Conservation (phyloP, 192 early-diverging fungal species). For the Entomortierella parvispora region DNA sequence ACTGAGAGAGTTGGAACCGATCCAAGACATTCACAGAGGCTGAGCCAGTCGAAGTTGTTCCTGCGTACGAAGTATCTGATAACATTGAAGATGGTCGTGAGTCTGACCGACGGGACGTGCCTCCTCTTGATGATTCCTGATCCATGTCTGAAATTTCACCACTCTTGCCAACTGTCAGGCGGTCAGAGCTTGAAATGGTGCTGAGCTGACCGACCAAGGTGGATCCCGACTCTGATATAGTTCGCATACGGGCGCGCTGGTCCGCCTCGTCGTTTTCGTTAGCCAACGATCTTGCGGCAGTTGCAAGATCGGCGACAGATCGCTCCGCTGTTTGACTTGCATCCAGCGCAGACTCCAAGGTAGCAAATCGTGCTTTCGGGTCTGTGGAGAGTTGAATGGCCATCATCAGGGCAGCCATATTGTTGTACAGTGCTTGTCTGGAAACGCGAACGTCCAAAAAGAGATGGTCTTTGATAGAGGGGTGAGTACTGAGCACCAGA, state of each 20-base stretch:
- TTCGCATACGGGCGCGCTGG: constrained; percentile 45
- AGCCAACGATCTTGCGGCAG: constrained; percentile 63
- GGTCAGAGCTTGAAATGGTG: background rate
- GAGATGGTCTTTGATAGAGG: constrained; percentile 47
- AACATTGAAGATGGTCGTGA: constrained; percentile 32
- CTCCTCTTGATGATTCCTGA: constrained; percentile 10
- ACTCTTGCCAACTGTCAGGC: constrained; percentile 16
- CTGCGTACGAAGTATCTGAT: constrained; percentile 1
- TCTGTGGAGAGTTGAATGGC: constrained; percentile 64
- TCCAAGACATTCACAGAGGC: too few species aligned
- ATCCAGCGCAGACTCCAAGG: constrained; percentile 58
- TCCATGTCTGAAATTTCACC: background rate
- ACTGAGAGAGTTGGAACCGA: too few species aligned
- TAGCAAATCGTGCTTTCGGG: constrained; percentile 62
- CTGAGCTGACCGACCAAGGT: constrained; percentile 9
- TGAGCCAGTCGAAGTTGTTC: background rate
- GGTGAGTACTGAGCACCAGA: constrained; percentile 35
- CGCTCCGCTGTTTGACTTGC: constrained; percentile 62
- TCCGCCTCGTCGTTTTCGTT: constrained; percentile 59
- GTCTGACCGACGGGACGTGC: constrained; percentile 27
- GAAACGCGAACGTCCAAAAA: constrained; percentile 69
- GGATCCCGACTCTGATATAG: constrained; percentile 46
- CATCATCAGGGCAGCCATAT: constrained; percentile 70
- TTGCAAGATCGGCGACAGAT: constrained; percentile 62
- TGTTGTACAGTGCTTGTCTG: constrained; percentile 73